These are phyloP conservation scores for Calonectria fujianensis DNA, from an alignment of 2,329 filamentous ascomycete genomes.

Conservation along the genomic window DNA sequence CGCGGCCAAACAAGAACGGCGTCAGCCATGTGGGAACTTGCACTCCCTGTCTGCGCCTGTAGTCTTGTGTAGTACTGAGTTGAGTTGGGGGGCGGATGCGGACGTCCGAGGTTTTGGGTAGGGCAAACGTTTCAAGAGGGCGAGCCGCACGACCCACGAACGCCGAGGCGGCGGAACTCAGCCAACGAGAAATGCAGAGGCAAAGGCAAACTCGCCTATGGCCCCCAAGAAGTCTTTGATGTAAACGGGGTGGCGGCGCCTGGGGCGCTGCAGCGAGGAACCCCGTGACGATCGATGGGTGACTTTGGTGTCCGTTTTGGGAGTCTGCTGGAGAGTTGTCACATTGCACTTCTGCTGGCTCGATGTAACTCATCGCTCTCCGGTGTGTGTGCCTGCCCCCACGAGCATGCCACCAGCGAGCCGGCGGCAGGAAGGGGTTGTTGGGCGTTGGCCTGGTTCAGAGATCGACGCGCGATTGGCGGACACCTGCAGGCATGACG, in stretches of 20 bases:
- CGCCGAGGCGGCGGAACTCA: slow-evolving; percentile 16
- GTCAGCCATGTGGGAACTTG: background rate
- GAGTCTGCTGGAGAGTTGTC: slow-evolving; percentile 20
- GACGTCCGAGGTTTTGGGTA: background rate
- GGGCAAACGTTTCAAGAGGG: slow-evolving; percentile 22
- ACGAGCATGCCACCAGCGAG: slow-evolving; percentile 16
- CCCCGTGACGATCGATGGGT: slow-evolving; percentile 34
- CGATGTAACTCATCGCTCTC: slow-evolving; percentile 24
- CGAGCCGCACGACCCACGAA: slow-evolving; percentile 21
- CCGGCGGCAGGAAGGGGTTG: slow-evolving; percentile 18
- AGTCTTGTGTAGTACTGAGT: background rate
- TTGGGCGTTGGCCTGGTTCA: slow-evolving; percentile 1
- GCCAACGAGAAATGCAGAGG: slow-evolving; percentile 11
- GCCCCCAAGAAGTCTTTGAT: background rate
- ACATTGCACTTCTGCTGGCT: slow-evolving; percentile 21
- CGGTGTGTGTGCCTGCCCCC: slow-evolving; percentile 8
- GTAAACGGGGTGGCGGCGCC: slow-evolving; percentile 32
- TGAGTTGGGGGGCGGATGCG: background rate
- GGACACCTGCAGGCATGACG: slow-evolving; percentile 2
- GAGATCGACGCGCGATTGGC: slow-evolving; percentile 29
- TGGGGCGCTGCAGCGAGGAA: slow-evolving; percentile 15
- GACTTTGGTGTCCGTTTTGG: slow-evolving; percentile 26
- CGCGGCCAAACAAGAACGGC: background rate
- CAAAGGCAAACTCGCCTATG: slow-evolving; percentile 19
- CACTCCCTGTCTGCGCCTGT: background rate